A percentile compares a stretch with the other conserved stretches of the same genome.
Evolutionary conservation across 73 alveolate genomes (phyloP).

Genomic region (Paramecium primaurelia): DNA sequence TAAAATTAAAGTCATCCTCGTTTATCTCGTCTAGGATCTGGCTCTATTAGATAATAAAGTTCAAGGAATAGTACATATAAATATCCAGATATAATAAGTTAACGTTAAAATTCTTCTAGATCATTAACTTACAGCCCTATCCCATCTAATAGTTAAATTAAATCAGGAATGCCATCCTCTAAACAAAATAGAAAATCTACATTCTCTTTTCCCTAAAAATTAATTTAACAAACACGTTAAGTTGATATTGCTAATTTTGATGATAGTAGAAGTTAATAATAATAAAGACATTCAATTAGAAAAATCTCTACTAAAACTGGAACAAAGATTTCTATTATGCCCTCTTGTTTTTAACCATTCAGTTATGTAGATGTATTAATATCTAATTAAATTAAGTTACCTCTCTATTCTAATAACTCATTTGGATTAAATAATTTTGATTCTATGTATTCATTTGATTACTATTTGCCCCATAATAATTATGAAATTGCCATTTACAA

Average conservation of each 20-base stretch:
- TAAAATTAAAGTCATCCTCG: neutral
- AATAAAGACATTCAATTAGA: neutral
- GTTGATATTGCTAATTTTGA: neutral
- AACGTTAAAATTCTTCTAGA: neutral
- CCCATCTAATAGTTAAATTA: neutral
- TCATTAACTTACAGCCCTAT: neutral
- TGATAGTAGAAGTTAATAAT: neutral
- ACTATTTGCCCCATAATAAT: neutral
- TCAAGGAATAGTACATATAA: neutral
- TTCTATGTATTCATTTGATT: neutral
- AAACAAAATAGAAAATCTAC: neutral
- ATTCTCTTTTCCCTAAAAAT: neutral
- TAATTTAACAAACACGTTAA: neutral
- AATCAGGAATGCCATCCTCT: neutral
- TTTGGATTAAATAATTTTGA: constrained; percentile 1
- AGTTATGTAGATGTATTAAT: neutral
- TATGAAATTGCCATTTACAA: neutral
- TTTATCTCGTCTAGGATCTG: neutral
- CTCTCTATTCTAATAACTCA: neutral
- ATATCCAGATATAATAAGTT: neutral
- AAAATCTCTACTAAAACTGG: constrained; percentile 22
- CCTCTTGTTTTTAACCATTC: constrained; percentile 15
- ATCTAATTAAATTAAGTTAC: neutral
- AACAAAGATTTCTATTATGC: neutral
- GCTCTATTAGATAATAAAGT: neutral